These are phyloP conservation scores for Paramecium sonneborni DNA, from an alignment of 73 alveolate species.

Conservation along the genomic window DNA sequence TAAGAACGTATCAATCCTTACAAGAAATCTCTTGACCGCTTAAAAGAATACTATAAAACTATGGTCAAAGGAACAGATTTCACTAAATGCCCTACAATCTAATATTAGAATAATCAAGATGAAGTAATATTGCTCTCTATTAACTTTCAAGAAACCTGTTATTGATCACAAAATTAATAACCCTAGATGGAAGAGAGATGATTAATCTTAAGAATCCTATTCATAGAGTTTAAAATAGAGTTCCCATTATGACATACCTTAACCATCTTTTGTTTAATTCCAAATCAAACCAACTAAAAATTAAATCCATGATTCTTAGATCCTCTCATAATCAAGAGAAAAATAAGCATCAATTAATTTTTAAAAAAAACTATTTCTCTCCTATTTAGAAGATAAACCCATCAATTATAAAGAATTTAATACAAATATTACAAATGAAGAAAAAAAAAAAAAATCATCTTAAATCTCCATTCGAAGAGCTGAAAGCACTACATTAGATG, in stretches of 20 bases:
- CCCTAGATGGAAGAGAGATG: background rate
- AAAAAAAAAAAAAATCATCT: background rate
- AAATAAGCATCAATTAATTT: background rate
- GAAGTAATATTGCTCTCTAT: background rate
- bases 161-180: background rate
- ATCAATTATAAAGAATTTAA: background rate
- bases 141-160: background rate
- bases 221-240: background rate
- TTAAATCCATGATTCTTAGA: background rate
- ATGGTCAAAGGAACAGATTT: background rate
- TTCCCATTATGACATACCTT: background rate
- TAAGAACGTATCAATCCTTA: background rate
- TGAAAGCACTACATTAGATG: background rate
- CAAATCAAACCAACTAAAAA: background rate
- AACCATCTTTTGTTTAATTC: background rate
- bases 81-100: background rate
- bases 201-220: background rate
- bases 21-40: background rate
- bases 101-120: background rate
- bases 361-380: background rate
- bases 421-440: background rate
- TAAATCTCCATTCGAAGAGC: background rate
- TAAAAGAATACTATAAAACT: background rate
- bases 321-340: background rate
- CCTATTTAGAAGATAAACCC: background rate